Conservation (phyloP, 768 basidiomycete genomes). For the Punctularia strigosozonata region DNA sequence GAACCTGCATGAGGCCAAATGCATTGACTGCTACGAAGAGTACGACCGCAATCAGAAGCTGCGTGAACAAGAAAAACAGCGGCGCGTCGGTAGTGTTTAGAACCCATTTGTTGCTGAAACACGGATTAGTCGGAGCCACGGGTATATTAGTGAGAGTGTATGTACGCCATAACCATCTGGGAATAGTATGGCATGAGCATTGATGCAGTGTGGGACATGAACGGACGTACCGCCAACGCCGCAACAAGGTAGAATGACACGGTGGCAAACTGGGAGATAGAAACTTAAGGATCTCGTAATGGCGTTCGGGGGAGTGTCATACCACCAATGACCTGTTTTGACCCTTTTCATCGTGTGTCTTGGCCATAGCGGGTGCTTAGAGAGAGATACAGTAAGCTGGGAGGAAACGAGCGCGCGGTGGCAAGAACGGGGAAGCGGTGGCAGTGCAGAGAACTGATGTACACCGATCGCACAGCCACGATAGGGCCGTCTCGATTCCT, state of each 20-base stretch:
- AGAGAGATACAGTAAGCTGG: too few relatives aligned
- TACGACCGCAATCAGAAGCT: conserved; percentile 68
- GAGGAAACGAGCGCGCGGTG: too few relatives aligned
- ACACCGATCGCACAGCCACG: too few relatives aligned
- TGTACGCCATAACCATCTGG: conserved; percentile 87
- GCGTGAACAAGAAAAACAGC: conserved; percentile 77
- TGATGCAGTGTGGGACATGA: neutral
- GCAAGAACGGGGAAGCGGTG: too few relatives aligned
- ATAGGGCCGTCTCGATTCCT: too few relatives aligned
- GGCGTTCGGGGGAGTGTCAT: too few relatives aligned
- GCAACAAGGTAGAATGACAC: conserved; percentile 85
- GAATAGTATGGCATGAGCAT: neutral
- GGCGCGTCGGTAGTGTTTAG: conserved; percentile 63
- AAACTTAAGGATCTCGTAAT: too few relatives aligned
- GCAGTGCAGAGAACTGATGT: too few relatives aligned
- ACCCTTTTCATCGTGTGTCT: too few relatives aligned
- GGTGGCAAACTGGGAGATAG: conserved; percentile 57
- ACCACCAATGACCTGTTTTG: too few relatives aligned
- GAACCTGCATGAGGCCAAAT: conserved; percentile 54
- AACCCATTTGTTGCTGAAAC: conserved; percentile 81
- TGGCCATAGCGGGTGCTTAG: too few relatives aligned
- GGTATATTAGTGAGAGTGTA: conserved; percentile 4
- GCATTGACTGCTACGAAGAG: conserved; percentile 59
- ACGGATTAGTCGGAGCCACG: conserved; percentile 5
- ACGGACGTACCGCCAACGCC: conserved; percentile 61